Evolutionary conservation across 345 rosid species (phyloP).

Genomic region (Abelmoschus esculentus): DNA sequence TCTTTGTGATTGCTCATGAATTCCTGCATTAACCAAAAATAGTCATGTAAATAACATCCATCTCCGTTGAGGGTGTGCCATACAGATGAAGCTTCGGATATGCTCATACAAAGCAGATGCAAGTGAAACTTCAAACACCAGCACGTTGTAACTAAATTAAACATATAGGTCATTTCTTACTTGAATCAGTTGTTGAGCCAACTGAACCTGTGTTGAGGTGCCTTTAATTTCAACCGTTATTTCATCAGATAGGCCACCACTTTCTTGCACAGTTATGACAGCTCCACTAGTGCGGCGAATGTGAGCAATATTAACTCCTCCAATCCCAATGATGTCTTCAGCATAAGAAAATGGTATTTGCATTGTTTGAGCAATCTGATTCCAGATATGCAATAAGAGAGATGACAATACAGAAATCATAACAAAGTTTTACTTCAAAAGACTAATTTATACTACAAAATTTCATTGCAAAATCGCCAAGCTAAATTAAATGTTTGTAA

Average conservation of each 20-base stretch:
- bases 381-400: background rate
- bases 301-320: constrained; percentile 66
- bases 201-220: constrained; percentile 60
- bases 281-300: constrained; percentile 76
- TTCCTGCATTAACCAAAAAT: constrained; percentile 29
- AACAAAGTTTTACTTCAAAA: no score
- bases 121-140: background rate
- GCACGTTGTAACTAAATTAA: background rate
- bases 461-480: no score
- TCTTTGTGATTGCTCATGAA: constrained; percentile 35
- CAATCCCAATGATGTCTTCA: constrained; percentile 72
- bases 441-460: no score
- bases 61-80: background rate
- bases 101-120: background rate
- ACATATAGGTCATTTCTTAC: constrained; percentile 20
- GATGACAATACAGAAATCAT: background rate
- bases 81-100: no score
- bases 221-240: constrained; percentile 77
- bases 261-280: constrained; percentile 61
- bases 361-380: constrained; percentile 73
- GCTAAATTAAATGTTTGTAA: background rate
- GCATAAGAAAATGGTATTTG: constrained; percentile 78
- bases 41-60: background rate
- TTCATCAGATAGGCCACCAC: constrained; percentile 54
- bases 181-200: constrained; percentile 69